Base-by-base conservation (phyloP, 2,329 filamentous ascomycete species). In the Fusarium marasasianum region DNA sequence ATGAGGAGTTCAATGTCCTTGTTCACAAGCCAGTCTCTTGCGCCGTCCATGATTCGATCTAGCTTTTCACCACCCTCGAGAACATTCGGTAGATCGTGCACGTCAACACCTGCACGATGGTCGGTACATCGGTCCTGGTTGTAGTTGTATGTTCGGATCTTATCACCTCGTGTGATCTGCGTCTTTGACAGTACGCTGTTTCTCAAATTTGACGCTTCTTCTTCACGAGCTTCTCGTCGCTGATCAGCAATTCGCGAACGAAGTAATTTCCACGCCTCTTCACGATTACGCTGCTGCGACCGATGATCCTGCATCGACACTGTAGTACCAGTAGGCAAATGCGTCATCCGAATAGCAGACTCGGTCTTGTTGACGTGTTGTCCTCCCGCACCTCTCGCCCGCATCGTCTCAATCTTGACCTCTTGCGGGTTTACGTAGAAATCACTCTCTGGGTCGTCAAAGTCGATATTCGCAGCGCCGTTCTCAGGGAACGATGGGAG, bases 351-450 rank as follows among this genome's bases (percentile, higher is more conserved):
- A 70, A 99, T 94, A 8, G 96, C 96, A 37, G 94, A 98, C 84
- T 99, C 96, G 0, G 96, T 99, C 82, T 96, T 98, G 85, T 99
- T 99, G 80, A 99, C 96, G 83, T 99, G 96, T 85, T 99, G 96
- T 2, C 96, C 96, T 38, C 96, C 96, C 1, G 96, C 96, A 68
- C 96, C 96, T 51, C 94, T 87, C 0, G 96, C 95, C 22, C 95
- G 90, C 95, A 98, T 98, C 69, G 95, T 94, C 80, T 99, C 96
- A 26, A 90, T 87, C 58, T 88, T 88, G 31, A 99, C 94, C 67
- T 99, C 96, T 69, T 91, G 88, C 11, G 93, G 91, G 79, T 97
- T 91, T 68, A 99, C 88, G 84, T 95, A 98, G 84, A 97, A 98
- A 80, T 98, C 93, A 82, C 94, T 97, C 63, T 91, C 92, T 0